A percentile compares a stretch with the other conserved stretches of the same genome.
phyloP scores from a whole-genome alignment of 2,329 filamentous ascomycete genomes.

The Talaromyces amestolkiae region DNA sequence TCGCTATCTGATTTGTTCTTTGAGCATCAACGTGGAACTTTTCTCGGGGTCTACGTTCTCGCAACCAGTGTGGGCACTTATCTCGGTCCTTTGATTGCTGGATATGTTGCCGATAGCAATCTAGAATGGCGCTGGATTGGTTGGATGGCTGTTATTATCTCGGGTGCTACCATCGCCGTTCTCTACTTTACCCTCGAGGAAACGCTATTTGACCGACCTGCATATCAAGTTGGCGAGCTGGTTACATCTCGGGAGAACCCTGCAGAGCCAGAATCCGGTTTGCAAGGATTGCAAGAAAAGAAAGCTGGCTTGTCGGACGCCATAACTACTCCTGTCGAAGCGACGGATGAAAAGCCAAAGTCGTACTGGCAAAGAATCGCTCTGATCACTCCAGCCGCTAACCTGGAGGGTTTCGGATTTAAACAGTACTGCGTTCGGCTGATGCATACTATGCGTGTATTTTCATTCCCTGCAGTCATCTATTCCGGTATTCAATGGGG shows the following conservation, averaged over 20 bases:
- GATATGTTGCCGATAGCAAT: constrained; percentile 48
- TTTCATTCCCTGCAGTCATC: constrained; percentile 57
- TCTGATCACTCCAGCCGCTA: constrained; percentile 56
- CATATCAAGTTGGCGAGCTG: constrained; percentile 18
- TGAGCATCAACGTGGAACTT: constrained; percentile 56
- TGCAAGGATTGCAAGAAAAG: constrained; percentile 11
- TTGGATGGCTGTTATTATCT: constrained; percentile 52
- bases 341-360: constrained; percentile 36
- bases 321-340: not conserved
- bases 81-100: constrained; percentile 53
- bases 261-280: constrained; percentile 15
- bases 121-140: constrained; percentile 58
- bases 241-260: not conserved
- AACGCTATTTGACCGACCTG: constrained; percentile 36
- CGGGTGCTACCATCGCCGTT: constrained; percentile 47
- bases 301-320: not conserved
- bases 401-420: constrained; percentile 53
- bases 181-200: constrained; percentile 56
- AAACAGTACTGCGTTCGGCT: constrained; percentile 55
- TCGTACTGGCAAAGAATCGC: constrained; percentile 57
- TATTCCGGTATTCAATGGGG: constrained; percentile 61
- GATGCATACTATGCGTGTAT: constrained; percentile 56
- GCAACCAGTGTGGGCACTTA: constrained; percentile 58
- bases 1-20: constrained; percentile 59
- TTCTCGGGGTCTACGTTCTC: constrained; percentile 56